A percentile compares a stretch with the other conserved stretches of the same genome.
phyloP scores from a whole-genome alignment of 2,329 filamentous ascomycete genomes.

The Anthostomella pinea region DNA sequence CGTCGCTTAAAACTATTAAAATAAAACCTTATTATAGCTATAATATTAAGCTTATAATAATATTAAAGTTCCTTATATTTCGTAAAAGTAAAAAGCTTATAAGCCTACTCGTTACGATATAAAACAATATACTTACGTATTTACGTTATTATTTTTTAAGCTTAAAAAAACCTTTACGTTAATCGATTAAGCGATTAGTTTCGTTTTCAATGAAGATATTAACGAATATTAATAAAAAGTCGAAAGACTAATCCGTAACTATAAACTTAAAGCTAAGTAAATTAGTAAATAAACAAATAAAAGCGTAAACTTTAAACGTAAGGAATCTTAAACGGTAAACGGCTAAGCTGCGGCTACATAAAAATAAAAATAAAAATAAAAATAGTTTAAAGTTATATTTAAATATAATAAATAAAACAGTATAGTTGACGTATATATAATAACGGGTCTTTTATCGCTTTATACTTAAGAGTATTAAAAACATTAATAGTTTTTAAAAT shows the following conservation, averaged over 20 bases:
- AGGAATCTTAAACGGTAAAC: background rate
- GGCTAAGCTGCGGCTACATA: background rate
- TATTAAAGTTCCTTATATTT: background rate
- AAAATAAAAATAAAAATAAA: background rate
- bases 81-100: background rate
- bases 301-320: constrained; percentile 1
- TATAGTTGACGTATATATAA: background rate
- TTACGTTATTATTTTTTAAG: too few species aligned
- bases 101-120: too few species aligned
- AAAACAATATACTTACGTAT: too few species aligned
- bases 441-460: background rate
- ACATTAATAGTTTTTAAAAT: background rate
- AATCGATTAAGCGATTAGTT: too few species aligned
- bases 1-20: too few species aligned
- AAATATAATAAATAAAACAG: background rate
- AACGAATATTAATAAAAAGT: background rate
- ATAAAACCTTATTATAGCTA: background rate
- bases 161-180: too few species aligned
- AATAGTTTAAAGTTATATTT: background rate
- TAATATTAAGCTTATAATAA: background rate
- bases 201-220: background rate
- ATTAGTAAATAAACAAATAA: background rate
- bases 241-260: background rate
- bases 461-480: background rate
- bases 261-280: background rate